These are phyloP conservation scores for Solanum sejunctum DNA, from an alignment of 257 asterid species.

Conservation along the genomic window DNA sequence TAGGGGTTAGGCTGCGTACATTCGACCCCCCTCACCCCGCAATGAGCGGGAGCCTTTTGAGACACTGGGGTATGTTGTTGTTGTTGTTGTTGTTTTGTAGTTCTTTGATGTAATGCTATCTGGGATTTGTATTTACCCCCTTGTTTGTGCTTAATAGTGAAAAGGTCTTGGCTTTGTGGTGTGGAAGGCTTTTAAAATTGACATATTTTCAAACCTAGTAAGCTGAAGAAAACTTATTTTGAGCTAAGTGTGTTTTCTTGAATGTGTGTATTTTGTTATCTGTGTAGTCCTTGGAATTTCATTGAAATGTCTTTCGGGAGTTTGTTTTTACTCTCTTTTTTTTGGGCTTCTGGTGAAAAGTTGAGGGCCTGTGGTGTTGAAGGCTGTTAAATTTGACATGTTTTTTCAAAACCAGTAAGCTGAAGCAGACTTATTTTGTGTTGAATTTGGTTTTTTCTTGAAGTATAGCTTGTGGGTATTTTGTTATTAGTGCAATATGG, in stretches of 20 bases:
- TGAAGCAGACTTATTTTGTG: neutral
- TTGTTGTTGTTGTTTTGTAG: too few species aligned
- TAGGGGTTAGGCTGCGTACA: too few species aligned
- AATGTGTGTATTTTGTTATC: neutral
- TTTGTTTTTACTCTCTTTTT: neutral
- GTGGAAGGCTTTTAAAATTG: neutral
- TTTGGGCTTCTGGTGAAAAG: neutral
- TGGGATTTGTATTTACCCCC: neutral
- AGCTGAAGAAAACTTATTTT: neutral
- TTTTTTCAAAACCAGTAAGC: neutral
- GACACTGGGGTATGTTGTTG: too few species aligned
- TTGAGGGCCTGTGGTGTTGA: neutral
- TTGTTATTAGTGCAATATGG: neutral
- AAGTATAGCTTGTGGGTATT: neutral
- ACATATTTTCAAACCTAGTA: neutral
- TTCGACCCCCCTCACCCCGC: too few species aligned
- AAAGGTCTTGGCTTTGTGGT: neutral
- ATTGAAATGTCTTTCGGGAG: neutral
- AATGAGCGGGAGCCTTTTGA: too few species aligned
- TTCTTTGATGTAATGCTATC: neutral
- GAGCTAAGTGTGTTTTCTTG: neutral
- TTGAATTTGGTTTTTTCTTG: neutral
- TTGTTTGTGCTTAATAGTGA: neutral
- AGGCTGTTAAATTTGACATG: neutral
- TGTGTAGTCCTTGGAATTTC: neutral